Percentiles rank a stretch among this genome's conserved stretches.
Evolutionary conservation across 129 eudicot species (phyloP).

Genomic region (Arctium minus): DNA sequence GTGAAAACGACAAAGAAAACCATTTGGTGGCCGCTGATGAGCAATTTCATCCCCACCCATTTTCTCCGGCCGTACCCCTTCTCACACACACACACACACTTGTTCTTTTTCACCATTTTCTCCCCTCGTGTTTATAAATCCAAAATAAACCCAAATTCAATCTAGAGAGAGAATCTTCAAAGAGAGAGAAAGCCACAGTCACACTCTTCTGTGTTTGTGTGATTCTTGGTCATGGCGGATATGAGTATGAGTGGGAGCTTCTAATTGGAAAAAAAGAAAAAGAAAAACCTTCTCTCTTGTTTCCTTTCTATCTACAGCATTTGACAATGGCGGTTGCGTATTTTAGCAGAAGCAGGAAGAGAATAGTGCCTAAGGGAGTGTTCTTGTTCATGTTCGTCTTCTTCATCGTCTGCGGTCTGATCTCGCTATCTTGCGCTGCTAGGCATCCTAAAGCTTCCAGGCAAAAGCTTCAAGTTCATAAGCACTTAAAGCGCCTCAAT

Average conservation of each 20-base stretch:
- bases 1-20: conserved; percentile 20
- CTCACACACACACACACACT: conserved; percentile 13
- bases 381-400: conserved; percentile 22
- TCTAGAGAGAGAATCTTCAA: conserved; percentile 20
- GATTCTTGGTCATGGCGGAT: conserved; percentile 25
- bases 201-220: not conserved
- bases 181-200: not conserved
- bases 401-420: conserved; percentile 25
- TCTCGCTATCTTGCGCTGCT: conserved; percentile 43
- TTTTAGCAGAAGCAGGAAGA: conserved; percentile 37
- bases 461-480: conserved; percentile 78
- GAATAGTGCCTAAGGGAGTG: not conserved
- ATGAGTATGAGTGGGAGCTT: not conserved
- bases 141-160: conserved; percentile 14
- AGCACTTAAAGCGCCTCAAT: conserved; percentile 81
- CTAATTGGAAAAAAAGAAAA: not conserved
- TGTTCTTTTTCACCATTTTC: conserved; percentile 12
- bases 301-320: not conserved
- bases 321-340: conserved; percentile 37
- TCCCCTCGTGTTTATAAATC: conserved; percentile 24
- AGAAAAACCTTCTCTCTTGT: not conserved
- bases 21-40: conserved; percentile 8
- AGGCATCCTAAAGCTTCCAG: conserved; percentile 46
- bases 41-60: conserved; percentile 21
- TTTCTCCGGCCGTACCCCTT: conserved; percentile 14